Conservation (phyloP, 2,329 filamentous ascomycete species). For the Fusarium sp. region DNA sequence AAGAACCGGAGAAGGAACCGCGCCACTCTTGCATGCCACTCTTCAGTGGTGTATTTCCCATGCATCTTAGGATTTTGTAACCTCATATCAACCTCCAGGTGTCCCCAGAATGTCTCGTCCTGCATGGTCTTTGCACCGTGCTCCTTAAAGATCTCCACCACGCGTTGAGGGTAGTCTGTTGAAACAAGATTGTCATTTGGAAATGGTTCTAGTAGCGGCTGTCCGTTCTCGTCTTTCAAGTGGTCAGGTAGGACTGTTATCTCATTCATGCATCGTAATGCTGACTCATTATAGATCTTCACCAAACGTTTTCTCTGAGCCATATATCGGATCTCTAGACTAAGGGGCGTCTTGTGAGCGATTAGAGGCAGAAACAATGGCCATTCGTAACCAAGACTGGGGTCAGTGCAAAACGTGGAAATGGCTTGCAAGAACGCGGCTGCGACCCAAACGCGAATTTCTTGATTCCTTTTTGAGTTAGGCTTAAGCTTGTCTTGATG, state of each 20-base stretch:
- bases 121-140: neutral
- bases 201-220: neutral
- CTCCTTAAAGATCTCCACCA: neutral
- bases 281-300: neutral
- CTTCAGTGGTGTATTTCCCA: neutral
- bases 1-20: neutral
- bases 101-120: neutral
- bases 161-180: neutral
- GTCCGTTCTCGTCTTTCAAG: neutral
- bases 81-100: neutral
- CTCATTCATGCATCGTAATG: neutral
- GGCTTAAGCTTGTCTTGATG: neutral
- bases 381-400: neutral
- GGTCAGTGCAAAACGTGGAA: rapidly evolving
- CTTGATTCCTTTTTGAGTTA: neutral
- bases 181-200: neutral
- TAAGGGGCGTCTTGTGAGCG: neutral
- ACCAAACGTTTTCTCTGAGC: neutral
- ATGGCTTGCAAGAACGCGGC: neutral
- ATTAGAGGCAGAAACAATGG: neutral
- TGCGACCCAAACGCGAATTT: neutral
- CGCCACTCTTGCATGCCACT: neutral
- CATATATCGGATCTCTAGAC: neutral
- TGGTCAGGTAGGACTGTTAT: neutral
- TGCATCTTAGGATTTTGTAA: rapidly evolving